These are phyloP conservation scores for Panicum miliaceum DNA, from an alignment of 176 grass and related monocot genomes.

Conservation along the genomic window DNA sequence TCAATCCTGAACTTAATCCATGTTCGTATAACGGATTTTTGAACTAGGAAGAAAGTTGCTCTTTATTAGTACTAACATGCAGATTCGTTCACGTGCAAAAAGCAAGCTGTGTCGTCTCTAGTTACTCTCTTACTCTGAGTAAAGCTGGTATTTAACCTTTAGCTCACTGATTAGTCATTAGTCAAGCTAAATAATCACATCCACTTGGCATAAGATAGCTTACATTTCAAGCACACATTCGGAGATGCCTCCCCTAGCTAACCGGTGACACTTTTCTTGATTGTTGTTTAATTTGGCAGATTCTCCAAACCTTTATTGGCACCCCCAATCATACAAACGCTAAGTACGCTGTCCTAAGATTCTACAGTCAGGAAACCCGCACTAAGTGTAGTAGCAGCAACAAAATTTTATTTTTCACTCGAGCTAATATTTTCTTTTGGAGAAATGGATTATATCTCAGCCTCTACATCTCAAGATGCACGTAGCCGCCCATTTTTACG, in stretches of 20 bases:
- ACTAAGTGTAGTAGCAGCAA: slow-evolving; percentile 20
- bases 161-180: slow-evolving; percentile 33
- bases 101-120: not conserved
- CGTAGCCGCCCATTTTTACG: not conserved
- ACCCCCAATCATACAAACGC: slow-evolving; percentile 26
- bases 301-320: slow-evolving; percentile 55
- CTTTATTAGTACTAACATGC: not conserved
- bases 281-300: slow-evolving; percentile 40
- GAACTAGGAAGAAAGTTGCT: not conserved
- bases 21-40: not conserved
- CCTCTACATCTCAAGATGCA: not conserved
- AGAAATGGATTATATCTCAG: not conserved
- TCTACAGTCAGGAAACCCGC: slow-evolving; percentile 28
- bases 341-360: slow-evolving; percentile 30
- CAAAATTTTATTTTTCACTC: slow-evolving; percentile 7
- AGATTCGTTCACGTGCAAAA: slow-evolving; percentile 42
- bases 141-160: slow-evolving; percentile 57
- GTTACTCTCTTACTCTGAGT: slow-evolving; percentile 3
- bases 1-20: not conserved
- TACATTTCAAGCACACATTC: slow-evolving; percentile 86
- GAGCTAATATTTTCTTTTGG: not conserved
- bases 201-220: slow-evolving; percentile 74
- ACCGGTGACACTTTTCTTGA: slow-evolving; percentile 23
- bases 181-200: slow-evolving; percentile 48
- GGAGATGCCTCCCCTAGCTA: slow-evolving; percentile 53